Base-by-base conservation (phyloP, 1,284 basidiomycete species). In the Ceratobasidium papillatum region DNA sequence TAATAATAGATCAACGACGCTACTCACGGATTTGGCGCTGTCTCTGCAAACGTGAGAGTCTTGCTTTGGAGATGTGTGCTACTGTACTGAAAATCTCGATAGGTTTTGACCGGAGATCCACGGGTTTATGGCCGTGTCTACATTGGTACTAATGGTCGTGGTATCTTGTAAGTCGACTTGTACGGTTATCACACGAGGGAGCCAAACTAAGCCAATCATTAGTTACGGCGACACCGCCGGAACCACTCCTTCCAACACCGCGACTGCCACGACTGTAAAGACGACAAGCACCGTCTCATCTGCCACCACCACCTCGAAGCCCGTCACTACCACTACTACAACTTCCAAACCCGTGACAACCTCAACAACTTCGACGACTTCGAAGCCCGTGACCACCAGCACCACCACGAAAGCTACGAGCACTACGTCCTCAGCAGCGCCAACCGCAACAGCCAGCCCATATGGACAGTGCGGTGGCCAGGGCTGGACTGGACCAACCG, bases 91-190 rank as follows among this genome's bases (percentile, higher is more conserved):
- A 45, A n/a, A 59, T 65, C 8, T 12, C 5, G 41, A 2, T 32
- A 74, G 14, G 45, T 43, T n/a, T 74, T 56, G 61, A 14, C 19
- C 38, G 45, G 52, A 69, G 72, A 22, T 69, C 52, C 54, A 25
- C 36, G 78, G 62, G 51, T 73, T 17, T 75, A 41, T 27, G 59
- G 22, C 27, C 49, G 88, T 27, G 88, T 90, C 0, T 90, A 89
- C 78, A 85, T 90, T 59, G 89, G 89, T 2, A 90, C 89, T 0
- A 89, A 89, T 77, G 89, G 89, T 38, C 86, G 88, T 58, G 89
- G 89, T 32, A 89, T 89, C 71, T 90, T 88, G 68, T 71, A 12
- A 71, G 68, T 47, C 3, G 0, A 12, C n/a, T 25, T 14, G 2
- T 41, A 14, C 2, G 1, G 14, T 30, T 3, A 27, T n/a, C 25